Evolutionary conservation across 2,329 filamentous ascomycete genomes (phyloP).

Genomic region (Ophiognomonia clavigignenti-juglandacearum): DNA sequence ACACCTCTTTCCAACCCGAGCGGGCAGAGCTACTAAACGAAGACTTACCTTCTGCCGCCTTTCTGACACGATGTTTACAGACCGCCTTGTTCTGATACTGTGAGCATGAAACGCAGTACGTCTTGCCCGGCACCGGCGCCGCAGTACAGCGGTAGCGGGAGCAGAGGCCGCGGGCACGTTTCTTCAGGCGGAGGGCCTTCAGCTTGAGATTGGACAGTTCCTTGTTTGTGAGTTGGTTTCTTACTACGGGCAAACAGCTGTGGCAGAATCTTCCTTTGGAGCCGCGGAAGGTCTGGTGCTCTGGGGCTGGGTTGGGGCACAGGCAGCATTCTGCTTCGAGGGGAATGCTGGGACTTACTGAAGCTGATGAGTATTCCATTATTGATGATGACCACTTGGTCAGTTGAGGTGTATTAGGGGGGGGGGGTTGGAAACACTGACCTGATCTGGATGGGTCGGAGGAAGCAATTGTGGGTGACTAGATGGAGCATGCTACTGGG

Average conservation of each 20-base stretch:
- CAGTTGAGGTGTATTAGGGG: not conserved
- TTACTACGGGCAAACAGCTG: not conserved
- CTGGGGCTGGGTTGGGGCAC: not conserved
- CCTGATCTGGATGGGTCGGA: no score
- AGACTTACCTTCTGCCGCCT: not conserved
- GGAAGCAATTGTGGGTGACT: no score
- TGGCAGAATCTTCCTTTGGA: not conserved
- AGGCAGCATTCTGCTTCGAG: not conserved
- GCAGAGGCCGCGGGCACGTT: not conserved
- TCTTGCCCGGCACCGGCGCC: not conserved
- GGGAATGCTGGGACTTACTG: not conserved
- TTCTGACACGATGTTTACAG: not conserved
- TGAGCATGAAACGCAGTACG: not conserved
- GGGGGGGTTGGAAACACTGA: no score
- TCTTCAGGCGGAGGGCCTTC: not conserved
- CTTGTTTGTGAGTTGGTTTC: not conserved
- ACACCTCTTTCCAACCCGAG: not conserved
- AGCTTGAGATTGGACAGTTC: not conserved
- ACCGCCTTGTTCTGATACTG: not conserved
- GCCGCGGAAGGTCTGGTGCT: not conserved
- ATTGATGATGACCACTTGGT: not conserved
- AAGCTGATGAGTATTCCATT: not conserved
- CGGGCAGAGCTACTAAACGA: not conserved
- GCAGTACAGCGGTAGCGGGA: not conserved
- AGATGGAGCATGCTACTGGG: no score